phyloP scores from a whole-genome alignment of 257 asterid genomes.

The Solanum raphanifolium region DNA sequence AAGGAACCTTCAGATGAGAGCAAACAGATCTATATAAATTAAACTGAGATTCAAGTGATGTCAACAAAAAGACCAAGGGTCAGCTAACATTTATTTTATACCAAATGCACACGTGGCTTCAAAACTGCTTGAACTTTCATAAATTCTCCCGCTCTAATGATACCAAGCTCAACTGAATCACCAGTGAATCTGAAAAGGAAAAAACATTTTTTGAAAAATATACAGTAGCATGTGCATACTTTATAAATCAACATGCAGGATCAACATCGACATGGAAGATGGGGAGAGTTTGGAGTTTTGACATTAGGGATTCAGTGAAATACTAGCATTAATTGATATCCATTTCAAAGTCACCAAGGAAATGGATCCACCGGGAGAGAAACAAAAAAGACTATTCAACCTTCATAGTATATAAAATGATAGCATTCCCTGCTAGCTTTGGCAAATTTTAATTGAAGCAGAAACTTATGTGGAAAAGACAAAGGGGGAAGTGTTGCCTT shows the following conservation, averaged over 20 bases:
- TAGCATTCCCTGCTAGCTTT: not conserved
- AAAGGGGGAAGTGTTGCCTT: not conserved
- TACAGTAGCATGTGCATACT: not conserved
- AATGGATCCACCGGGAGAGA: not conserved
- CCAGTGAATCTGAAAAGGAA: constrained; percentile 57
- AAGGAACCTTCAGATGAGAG: constrained; percentile 65
- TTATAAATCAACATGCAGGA: not conserved
- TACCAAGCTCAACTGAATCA: constrained; percentile 78
- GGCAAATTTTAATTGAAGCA: not conserved
- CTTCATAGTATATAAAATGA: not conserved
- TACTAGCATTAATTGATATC: not conserved
- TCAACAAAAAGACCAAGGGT: not conserved
- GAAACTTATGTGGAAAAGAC: not conserved
- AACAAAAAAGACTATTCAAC: not conserved
- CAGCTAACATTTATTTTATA: constrained; percentile 17
- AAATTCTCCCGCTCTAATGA: constrained; percentile 60
- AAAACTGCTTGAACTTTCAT: constrained; percentile 64
- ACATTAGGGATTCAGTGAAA: not conserved
- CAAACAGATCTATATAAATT: constrained; percentile 10
- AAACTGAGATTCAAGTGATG: not conserved
- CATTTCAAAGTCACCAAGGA: not conserved
- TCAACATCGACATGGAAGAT: not conserved
- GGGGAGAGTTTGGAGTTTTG: not conserved
- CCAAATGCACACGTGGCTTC: constrained; percentile 77
- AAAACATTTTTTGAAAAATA: not conserved